phyloP scores from a whole-genome alignment of 2,329 filamentous ascomycete species.

The Diaporthe nobilis region DNA sequence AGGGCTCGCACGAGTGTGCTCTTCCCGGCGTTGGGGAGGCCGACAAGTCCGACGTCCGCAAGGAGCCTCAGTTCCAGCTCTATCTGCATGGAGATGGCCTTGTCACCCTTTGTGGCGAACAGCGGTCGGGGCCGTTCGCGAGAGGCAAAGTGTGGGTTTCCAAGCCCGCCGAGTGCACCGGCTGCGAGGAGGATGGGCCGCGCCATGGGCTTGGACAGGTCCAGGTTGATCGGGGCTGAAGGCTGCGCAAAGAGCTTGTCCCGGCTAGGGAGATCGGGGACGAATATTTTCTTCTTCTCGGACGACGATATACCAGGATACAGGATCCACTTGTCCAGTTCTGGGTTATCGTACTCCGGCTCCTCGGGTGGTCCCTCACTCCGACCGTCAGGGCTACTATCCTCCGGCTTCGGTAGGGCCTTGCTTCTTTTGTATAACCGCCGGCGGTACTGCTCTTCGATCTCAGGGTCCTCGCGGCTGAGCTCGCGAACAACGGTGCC shows the following conservation, averaged over 20 bases:
- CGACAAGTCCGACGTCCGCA: slow-evolving; percentile 94
- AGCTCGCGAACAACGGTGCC: slow-evolving; percentile 92
- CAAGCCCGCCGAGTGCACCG: slow-evolving; percentile 89
- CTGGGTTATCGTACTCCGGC: slow-evolving; percentile 59
- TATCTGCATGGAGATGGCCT: slow-evolving; percentile 82
- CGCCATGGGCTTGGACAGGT: slow-evolving; percentile 83
- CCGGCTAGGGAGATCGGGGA: slow-evolving; percentile 67
- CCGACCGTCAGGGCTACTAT: slow-evolving; percentile 49
- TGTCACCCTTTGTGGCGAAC: slow-evolving; percentile 89
- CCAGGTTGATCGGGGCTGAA: slow-evolving; percentile 78
- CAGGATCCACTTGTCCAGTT: slow-evolving; percentile 84
- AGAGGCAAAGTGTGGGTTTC: slow-evolving; percentile 93
- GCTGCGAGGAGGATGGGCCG: slow-evolving; percentile 88
- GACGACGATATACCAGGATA: slow-evolving; percentile 83
- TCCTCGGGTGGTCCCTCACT: slow-evolving; percentile 56
- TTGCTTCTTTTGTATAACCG: slow-evolving; percentile 48
- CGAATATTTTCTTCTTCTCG: slow-evolving; percentile 70
- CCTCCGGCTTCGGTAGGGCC: slow-evolving; percentile 41
- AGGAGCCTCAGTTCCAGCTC: slow-evolving; percentile 95
- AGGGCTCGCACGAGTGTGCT: slow-evolving; percentile 90
- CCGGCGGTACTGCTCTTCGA: slow-evolving; percentile 68
- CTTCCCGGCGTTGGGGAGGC: slow-evolving; percentile 96
- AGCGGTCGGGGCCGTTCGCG: slow-evolving; percentile 82
- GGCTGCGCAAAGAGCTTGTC: slow-evolving; percentile 76
- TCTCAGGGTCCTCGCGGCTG: slow-evolving; percentile 81